Percentiles rank a stretch among this genome's conserved stretches.
Evolutionary conservation across 208 protist genomes (phyloP).

Genomic region (Acanthamoeba culbertsoni): DNA sequence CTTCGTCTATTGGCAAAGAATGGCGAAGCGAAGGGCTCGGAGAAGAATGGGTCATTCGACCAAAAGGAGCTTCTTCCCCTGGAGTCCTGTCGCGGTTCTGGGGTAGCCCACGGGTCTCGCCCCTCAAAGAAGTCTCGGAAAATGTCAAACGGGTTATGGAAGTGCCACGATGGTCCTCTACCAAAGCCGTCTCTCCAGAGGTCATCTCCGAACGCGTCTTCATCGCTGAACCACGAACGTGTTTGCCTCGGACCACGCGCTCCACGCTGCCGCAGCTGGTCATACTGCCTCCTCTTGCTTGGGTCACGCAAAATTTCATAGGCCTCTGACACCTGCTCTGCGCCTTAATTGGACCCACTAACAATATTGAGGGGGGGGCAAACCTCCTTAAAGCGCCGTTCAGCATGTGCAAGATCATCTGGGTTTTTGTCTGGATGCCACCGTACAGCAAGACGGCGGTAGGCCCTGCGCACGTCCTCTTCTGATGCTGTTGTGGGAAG

Average conservation of each 20-base stretch:
- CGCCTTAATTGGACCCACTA: too few relatives aligned
- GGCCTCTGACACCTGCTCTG: background rate
- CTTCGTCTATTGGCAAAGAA: background rate
- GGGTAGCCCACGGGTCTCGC: background rate
- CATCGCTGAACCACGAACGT: background rate
- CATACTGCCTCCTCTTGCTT: background rate
- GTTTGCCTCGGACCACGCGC: background rate
- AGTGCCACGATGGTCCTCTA: background rate
- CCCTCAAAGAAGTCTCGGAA: background rate
- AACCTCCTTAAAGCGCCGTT: conserved; percentile 74
- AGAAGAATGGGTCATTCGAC: background rate
- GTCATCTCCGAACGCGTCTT: background rate
- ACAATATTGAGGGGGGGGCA: background rate
- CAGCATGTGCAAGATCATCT: conserved; percentile 50
- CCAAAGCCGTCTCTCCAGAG: background rate
- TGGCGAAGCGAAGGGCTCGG: background rate
- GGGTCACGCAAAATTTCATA: background rate
- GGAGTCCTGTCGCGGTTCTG: background rate
- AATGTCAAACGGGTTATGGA: background rate
- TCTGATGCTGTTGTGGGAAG: conserved; percentile 54
- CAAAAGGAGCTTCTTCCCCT: background rate
- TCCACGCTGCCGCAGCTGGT: background rate
- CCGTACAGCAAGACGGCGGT: conserved; percentile 51
- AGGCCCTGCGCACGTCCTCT: conserved; percentile 72
- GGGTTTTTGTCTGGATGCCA: conserved; percentile 74